Base-by-base conservation (phyloP, 1,284 basidiomycete species). In the Sporisorium exsertum region DNA sequence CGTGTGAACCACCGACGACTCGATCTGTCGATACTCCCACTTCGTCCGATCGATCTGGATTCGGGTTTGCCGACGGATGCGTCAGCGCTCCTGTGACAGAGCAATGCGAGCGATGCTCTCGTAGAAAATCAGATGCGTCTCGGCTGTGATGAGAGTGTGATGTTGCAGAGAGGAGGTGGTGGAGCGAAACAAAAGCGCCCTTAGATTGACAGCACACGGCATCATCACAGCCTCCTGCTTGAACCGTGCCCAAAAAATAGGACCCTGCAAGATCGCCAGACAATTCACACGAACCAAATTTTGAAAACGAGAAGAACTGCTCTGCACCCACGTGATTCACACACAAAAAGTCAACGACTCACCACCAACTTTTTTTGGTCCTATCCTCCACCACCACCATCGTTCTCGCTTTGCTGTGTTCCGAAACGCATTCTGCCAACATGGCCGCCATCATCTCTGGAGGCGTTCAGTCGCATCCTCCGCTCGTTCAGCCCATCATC, bases 401-500 rank as follows among this genome's bases (percentile, higher is more conserved):
- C 58, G 18, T 20, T 18, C 35, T 45, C 40, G 47, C 47, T 33
- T 24, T 13, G 16, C 22, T 37, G 13, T 15, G 16, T 20, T 52
- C 20, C 35, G 37, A 16, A 18, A 43, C n/a, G 5, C 10, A 3
- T 43, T 43, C 40, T 43, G 42, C 35, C 32, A 42, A 13, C 18
- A 70, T 73, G 64, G 58, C 71, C 9, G 43, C 75, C 24, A 58
- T 63, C 18, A 22, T 35, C 15, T 47, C 57, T 2, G 50, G 49
- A 22, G 61, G 52, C 46, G 57, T 68, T 37, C 58, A 65, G 32
- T 20, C 43, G 49, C 75, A 81, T 47, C 56, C 74, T 10, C 51
- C 76, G 32, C 70, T 78, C 43, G 77, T 79, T 40, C 79, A 81
- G 58, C 82, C 83, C 56, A 77, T 84, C 69, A 78, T 84, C 57